Evolutionary conservation across 2,329 filamentous ascomycete genomes (phyloP).

Genomic region (Stylonectria norvegica): DNA sequence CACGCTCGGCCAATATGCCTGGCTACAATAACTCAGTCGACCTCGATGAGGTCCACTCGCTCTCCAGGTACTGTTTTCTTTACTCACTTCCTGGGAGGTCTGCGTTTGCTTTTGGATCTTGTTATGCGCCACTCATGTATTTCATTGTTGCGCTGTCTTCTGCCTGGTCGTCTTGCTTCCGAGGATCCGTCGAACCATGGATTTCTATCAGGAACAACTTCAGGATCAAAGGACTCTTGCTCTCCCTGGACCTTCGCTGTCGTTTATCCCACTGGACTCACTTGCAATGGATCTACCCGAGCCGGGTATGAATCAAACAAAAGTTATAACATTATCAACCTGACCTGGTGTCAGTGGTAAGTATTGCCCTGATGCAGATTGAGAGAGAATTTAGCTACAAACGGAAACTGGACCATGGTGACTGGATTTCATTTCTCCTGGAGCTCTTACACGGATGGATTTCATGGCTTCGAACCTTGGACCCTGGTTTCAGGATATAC

Average conservation of each 20-base stretch:
- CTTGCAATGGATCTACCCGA: slow-evolving; percentile 29
- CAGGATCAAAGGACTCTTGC: slow-evolving; percentile 7
- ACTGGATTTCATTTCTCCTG: not conserved
- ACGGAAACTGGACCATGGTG: not conserved
- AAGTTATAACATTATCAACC: slow-evolving; percentile 16
- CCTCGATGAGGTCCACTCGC: slow-evolving; percentile 58
- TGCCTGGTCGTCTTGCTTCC: slow-evolving; percentile 16
- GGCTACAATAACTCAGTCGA: slow-evolving; percentile 51
- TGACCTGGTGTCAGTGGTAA: slow-evolving; percentile 31
- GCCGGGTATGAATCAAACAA: slow-evolving; percentile 32
- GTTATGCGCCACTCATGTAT: slow-evolving; percentile 31
- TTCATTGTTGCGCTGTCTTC: slow-evolving; percentile 25
- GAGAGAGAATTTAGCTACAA: slow-evolving; percentile 14
- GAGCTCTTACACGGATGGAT: not conserved
- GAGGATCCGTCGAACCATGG: slow-evolving; percentile 16
- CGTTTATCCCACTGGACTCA: slow-evolving; percentile 11
- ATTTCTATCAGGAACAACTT: slow-evolving; percentile 12
- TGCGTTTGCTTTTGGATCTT: slow-evolving; percentile 35
- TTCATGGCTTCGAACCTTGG: not conserved
- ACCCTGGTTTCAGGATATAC: too few species aligned
- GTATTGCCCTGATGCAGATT: slow-evolving; percentile 36
- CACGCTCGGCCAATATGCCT: slow-evolving; percentile 50
- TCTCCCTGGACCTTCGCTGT: slow-evolving; percentile 9
- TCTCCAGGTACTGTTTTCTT: slow-evolving; percentile 60
- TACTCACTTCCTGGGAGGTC: slow-evolving; percentile 40